These are phyloP conservation scores for Paramecium sexaurelia DNA, from an alignment of 73 alveolate species.

Conservation along the genomic window DNA sequence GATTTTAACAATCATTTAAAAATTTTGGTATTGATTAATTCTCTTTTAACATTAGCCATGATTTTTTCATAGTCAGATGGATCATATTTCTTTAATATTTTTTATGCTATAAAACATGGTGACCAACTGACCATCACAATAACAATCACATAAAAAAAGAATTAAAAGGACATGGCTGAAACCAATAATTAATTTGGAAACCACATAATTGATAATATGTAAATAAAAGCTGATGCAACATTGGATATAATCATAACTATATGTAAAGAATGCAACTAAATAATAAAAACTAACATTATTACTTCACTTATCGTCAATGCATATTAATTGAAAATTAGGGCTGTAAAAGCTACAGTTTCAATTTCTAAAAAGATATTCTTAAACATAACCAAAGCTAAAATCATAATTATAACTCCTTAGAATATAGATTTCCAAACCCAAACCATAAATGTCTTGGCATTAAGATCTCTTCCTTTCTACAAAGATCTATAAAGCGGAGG, in stretches of 20 bases:
- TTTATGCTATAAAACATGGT: constrained; percentile 42
- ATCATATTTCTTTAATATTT: constrained; percentile 47
- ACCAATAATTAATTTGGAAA: constrained; percentile 25
- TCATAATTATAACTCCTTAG: constrained; percentile 88
- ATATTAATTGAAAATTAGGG: constrained; percentile 75
- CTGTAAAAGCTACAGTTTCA: constrained; percentile 92
- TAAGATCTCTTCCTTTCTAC: constrained; percentile 90
- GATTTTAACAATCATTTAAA: constrained; percentile 39
- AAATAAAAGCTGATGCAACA: constrained; percentile 50
- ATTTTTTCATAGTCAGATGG: constrained; percentile 70
- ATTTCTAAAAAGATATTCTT: constrained; percentile 83
- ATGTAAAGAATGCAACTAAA: constrained; percentile 63
- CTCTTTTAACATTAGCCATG: constrained; percentile 57
- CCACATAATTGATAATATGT: not conserved
- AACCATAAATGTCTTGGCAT: constrained; percentile 82
- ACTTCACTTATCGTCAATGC: constrained; percentile 18
- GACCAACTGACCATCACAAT: constrained; percentile 48
- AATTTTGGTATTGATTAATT: constrained; percentile 35
- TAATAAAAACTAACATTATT: not conserved
- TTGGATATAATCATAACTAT: constrained; percentile 65
- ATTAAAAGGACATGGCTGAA: constrained; percentile 1
- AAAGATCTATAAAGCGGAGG: constrained; percentile 94
- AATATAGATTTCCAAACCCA: constrained; percentile 93
- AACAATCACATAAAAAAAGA: not conserved
- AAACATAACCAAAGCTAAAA: constrained; percentile 82